A percentile compares a stretch with the other conserved stretches of the same genome.
phyloP scores from a whole-genome alignment of 768 basidiomycete genomes.

The Lactifluus piperatus region DNA sequence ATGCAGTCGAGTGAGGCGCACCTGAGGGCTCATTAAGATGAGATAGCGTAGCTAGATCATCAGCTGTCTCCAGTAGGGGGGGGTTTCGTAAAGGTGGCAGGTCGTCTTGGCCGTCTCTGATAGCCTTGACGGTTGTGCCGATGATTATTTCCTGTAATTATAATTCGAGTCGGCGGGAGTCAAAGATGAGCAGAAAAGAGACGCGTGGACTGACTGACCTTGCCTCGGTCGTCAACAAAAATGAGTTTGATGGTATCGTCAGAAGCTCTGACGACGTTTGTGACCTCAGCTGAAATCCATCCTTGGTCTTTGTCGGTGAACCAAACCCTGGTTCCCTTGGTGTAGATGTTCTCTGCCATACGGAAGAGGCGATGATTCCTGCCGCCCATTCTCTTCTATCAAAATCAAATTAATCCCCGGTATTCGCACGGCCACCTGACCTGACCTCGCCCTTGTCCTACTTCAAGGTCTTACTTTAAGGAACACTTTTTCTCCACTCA shows the following conservation, averaged over 20 bases:
- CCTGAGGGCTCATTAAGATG: conserved; percentile 98
- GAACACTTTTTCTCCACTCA: conserved; percentile 42
- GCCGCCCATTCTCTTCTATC: not conserved
- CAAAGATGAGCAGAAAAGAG: conserved; percentile 2
- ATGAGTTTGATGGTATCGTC: conserved; percentile 75
- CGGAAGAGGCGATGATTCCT: conserved; percentile 10
- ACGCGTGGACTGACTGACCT: conserved; percentile 51
- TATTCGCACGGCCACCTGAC: conserved; percentile 15
- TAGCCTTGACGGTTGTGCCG: conserved; percentile 70
- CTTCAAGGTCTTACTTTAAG: conserved; percentile 33
- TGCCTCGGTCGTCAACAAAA: conserved; percentile 88
- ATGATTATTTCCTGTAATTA: conserved; percentile 60
- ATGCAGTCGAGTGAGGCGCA: conserved; percentile 29
- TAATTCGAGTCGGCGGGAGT: not conserved
- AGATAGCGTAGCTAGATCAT: conserved; percentile 95
- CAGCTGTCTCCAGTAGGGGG: conserved; percentile 90
- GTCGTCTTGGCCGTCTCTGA: conserved; percentile 68
- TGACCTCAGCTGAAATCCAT: conserved; percentile 88
- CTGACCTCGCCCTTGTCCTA: conserved; percentile 28
- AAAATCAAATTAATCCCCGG: not conserved
- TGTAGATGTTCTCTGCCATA: conserved; percentile 90
- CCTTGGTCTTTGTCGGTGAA: conserved; percentile 91
- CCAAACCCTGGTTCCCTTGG: conserved; percentile 85
- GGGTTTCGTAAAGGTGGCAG: conserved; percentile 95
- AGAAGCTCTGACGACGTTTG: conserved; percentile 48